Conservation (phyloP, 164 flowering plant genomes). For the Vitis rotundifolia region DNA sequence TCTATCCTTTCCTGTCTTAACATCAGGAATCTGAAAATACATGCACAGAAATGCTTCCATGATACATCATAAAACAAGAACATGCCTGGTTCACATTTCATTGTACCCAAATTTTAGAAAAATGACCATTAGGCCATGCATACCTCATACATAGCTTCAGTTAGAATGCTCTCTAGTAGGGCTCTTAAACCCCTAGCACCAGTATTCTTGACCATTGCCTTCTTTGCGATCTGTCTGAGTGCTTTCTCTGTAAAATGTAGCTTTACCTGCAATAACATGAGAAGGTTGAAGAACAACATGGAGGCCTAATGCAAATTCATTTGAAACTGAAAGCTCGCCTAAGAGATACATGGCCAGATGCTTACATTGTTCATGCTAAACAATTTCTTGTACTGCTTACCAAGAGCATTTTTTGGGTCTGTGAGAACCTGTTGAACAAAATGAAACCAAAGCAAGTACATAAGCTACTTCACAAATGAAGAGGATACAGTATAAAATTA, state of each 20-base stretch:
- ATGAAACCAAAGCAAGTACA: not conserved
- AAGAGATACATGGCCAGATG: conserved; percentile 7
- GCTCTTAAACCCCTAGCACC: conserved; percentile 98
- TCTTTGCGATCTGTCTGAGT: conserved; percentile 70
- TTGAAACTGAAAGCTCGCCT: not conserved
- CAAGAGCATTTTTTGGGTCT: conserved; percentile 96
- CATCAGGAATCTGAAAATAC: conserved; percentile 76
- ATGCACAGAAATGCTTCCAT: not conserved
- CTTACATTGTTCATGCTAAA: conserved; percentile 95
- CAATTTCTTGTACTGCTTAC: conserved; percentile 93
- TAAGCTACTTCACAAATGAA: not conserved
- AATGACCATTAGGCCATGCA: not conserved
- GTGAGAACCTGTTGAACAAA: conserved; percentile 66
- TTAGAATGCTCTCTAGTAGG: conserved; percentile 77
- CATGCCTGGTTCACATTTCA: no score
- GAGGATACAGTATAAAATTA: not conserved
- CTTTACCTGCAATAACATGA: conserved; percentile 62
- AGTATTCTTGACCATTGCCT: conserved; percentile 90
- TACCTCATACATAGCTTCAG: conserved; percentile 99
- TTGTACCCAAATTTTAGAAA: not conserved
- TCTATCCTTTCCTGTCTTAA: conserved; percentile 64
- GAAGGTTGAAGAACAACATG: not conserved
- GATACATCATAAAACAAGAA: not conserved
- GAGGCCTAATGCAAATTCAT: not conserved
- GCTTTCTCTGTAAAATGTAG: conserved; percentile 88